Conservation (phyloP, 2,329 filamentous ascomycete species). For the Curvularia hawaiiensis region DNA sequence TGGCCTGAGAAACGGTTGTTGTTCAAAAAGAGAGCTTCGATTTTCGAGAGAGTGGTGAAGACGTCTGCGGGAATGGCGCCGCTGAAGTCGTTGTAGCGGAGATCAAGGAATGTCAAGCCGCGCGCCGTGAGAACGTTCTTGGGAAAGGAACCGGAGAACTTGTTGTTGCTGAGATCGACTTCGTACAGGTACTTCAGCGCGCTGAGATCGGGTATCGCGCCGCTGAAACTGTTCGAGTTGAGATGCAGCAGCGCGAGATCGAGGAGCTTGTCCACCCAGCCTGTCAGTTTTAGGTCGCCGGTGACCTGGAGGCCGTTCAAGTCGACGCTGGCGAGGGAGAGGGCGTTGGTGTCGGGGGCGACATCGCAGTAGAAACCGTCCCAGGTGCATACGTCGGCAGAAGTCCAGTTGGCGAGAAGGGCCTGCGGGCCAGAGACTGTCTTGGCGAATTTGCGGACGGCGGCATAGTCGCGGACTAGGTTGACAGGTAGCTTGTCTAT, state of each 20-base stretch:
- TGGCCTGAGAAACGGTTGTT: neutral
- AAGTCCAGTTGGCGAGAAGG: neutral
- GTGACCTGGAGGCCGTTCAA: neutral
- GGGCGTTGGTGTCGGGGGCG: neutral
- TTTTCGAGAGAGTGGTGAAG: neutral
- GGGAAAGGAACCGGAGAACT: neutral
- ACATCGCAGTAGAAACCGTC: neutral
- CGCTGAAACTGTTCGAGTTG: neutral
- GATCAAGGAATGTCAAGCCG: neutral
- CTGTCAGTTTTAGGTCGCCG: neutral
- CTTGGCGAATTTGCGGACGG: neutral
- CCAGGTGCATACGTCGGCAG: neutral
- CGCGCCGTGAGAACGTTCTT: neutral
- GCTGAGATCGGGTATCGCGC: neutral
- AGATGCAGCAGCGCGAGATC: neutral
- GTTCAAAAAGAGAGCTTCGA: neutral
- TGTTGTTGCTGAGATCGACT: conserved; percentile 1
- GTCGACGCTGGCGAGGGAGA: neutral
- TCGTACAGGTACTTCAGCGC: neutral
- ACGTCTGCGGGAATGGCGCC: neutral
- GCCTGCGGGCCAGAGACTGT: neutral
- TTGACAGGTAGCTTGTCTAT: neutral
- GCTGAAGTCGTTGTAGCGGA: neutral
- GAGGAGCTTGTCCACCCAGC: neutral
- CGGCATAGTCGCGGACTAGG: neutral